Percentiles rank a stretch among this genome's conserved stretches.
phyloP scores from a whole-genome alignment of 1,284 basidiomycete genomes.

The Sporisorium reilianum region DNA sequence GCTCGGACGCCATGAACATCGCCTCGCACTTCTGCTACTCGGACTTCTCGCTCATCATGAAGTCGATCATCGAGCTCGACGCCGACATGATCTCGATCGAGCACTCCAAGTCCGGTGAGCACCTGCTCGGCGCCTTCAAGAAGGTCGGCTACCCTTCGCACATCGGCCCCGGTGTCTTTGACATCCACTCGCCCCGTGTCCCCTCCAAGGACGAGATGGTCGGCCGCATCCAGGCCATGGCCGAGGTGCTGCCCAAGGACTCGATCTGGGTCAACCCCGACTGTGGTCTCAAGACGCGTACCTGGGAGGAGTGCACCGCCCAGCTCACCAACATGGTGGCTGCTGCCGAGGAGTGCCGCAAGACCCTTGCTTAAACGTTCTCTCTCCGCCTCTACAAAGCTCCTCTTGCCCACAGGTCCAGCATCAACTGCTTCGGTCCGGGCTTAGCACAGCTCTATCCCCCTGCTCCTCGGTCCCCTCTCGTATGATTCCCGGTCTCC shows the following conservation, averaged over 20 bases:
- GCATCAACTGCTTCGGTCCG: slow-evolving; percentile 43
- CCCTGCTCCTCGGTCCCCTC: slow-evolving; percentile 11
- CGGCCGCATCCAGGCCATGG: slow-evolving; percentile 87
- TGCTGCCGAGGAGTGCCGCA: slow-evolving; percentile 86
- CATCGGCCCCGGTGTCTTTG: slow-evolving; percentile 92
- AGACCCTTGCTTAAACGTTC: slow-evolving; percentile 65
- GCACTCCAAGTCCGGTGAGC: slow-evolving; percentile 75
- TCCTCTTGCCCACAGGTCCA: slow-evolving; percentile 19
- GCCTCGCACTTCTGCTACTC: slow-evolving; percentile 70
- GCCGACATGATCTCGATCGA: slow-evolving; percentile 99
- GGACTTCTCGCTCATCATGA: slow-evolving; percentile 95
- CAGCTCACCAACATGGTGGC: slow-evolving; percentile 65
- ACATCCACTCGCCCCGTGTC: slow-evolving; percentile 99
- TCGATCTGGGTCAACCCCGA: slow-evolving; percentile 88
- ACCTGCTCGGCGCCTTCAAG: slow-evolving; percentile 95
- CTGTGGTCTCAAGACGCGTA: slow-evolving; percentile 73
- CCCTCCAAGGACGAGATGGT: slow-evolving; percentile 88
- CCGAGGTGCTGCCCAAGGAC: slow-evolving; percentile 64
- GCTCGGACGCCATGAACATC: slow-evolving; percentile 66
- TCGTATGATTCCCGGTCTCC: slow-evolving; percentile 28
- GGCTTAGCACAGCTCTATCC: slow-evolving; percentile 10
- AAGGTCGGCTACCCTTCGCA: slow-evolving; percentile 95
- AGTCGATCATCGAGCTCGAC: slow-evolving; percentile 95
- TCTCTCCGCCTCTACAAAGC: slow-evolving; percentile 5
- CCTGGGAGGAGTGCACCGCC: slow-evolving; percentile 76